phyloP scores from a whole-genome alignment of 495 filamentous ascomycete genomes.

The Hyaloscypha hepaticicola region DNA sequence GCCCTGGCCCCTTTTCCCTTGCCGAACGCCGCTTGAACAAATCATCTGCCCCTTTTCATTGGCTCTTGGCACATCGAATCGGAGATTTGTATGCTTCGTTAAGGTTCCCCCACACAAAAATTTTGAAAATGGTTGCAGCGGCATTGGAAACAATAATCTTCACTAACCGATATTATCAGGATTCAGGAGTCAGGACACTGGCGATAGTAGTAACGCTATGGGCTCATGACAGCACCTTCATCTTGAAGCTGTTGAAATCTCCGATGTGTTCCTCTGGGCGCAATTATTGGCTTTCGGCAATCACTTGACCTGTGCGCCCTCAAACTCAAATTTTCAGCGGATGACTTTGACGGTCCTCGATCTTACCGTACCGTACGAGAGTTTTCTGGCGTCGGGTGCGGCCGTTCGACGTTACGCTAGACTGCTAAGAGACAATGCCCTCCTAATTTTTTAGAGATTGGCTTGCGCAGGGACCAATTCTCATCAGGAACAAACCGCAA shows the following conservation, averaged over 20 bases:
- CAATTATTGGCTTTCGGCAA: neutral
- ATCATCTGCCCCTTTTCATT: neutral
- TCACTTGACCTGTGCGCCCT: neutral
- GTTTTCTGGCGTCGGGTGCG: no score
- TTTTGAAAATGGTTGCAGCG: neutral
- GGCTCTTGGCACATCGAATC: conserved; percentile 5
- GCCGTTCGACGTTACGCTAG: neutral
- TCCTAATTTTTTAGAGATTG: neutral
- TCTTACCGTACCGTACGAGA: no score
- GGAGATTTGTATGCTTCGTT: conserved; percentile 9
- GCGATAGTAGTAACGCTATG: neutral
- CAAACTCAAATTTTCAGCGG: neutral
- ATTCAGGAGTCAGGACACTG: neutral
- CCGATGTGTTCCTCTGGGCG: neutral
- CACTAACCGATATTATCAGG: neutral
- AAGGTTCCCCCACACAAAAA: neutral
- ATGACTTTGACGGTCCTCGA: no score
- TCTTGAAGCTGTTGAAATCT: neutral
- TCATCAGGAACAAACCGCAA: neutral
- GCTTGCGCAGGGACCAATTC: neutral
- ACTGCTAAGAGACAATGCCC: neutral
- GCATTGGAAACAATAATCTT: neutral
- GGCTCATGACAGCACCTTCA: neutral
- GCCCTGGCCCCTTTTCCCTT: conserved; percentile 9
- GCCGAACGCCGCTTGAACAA: conserved; percentile 1